Base-by-base conservation (phyloP, 257 asterid species). In the Solanum bulbocastanum region DNA sequence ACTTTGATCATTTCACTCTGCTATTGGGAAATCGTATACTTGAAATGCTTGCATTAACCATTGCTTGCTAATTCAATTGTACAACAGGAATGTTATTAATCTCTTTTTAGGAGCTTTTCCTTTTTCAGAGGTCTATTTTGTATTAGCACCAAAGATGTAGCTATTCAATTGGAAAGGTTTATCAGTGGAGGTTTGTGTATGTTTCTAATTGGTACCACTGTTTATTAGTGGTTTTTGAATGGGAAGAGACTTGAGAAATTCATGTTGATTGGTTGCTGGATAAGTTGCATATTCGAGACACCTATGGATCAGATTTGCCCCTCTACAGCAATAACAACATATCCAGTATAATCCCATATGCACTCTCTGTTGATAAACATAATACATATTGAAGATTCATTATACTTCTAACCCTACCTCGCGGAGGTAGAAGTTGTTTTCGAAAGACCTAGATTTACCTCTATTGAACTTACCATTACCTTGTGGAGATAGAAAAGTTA, bases 1-100 rank as follows among this genome's bases (percentile, higher is more conserved):
- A 87, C 95, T 96, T 86, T 96, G 90, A 91, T 83, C 46, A 32
- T 15, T 79, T 79, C 85, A 44, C 40, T 46, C 40, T 44, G 65
- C 39, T 42, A 25, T 15, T 5, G 27, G 37, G 65, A 78, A 14
- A 44, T 10, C 46, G 33, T 36, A 79, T 56, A 16, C 35, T 84
- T 84, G 87, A 60, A 36, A 40, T 58, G 36, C 44, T 42, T 30
- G 33, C 10, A 42, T 42, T 78, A 27, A 46, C 30, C 42, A 46
- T 81, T 46, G 16, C 37, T 81, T 81, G 68, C 11, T 81, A 39
- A 46, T 81, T 81, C 27, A 46, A 30, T 46, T 46, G 69, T 46
- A 81, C 85, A 18, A 81, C 42, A 30, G 40, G 65, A 79, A 44
- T 81, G 6, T 37, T 75, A 81, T 46, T 46, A 68, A 46, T 81